A percentile compares a stretch with the other conserved stretches of the same genome.
These are phyloP conservation scores for Simmondsia chinensis DNA, from an alignment of 148 eudicot species.

Conservation along the genomic window DNA sequence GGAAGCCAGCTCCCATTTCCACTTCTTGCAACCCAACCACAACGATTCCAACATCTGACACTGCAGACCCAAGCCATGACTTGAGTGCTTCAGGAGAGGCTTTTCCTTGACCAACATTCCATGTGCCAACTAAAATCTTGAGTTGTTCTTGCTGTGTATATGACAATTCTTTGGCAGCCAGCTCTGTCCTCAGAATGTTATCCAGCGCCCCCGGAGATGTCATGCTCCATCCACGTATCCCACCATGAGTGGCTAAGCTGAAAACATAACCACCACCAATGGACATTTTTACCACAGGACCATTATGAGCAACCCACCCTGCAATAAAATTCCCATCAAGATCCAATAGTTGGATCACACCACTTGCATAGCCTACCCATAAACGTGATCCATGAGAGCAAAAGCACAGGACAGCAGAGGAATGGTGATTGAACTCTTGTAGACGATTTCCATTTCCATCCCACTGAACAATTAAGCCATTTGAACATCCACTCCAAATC, in stretches of 20 bases:
- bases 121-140: constrained; percentile 77
- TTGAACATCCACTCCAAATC: constrained; percentile 86
- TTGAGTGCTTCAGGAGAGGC: constrained; percentile 71
- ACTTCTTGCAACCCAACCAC: constrained; percentile 99
- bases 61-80: constrained; percentile 65
- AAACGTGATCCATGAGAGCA: constrained; percentile 67
- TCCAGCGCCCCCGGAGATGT: constrained; percentile 90
- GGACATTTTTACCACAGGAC: constrained; percentile 77
- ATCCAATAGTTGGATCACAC: constrained; percentile 72
- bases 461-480: constrained; percentile 84
- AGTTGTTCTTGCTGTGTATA: constrained; percentile 63
- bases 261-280: constrained; percentile 58
- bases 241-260: constrained; percentile 97
- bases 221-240: constrained; percentile 89
- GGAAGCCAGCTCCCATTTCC: constrained; percentile 99
- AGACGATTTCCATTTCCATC: constrained; percentile 75
- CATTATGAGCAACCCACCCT: constrained; percentile 84
- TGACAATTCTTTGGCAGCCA: constrained; percentile 51
- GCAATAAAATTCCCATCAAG: constrained; percentile 70
- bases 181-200: constrained; percentile 40
- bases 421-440: constrained; percentile 69
- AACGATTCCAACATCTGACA: constrained; percentile 79
- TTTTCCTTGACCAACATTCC: constrained; percentile 98
- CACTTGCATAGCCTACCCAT: constrained; percentile 95
- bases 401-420: constrained; percentile 64